Conservation (phyloP, 805 yeast species). For the Wickerhamomyces queroliae region DNA sequence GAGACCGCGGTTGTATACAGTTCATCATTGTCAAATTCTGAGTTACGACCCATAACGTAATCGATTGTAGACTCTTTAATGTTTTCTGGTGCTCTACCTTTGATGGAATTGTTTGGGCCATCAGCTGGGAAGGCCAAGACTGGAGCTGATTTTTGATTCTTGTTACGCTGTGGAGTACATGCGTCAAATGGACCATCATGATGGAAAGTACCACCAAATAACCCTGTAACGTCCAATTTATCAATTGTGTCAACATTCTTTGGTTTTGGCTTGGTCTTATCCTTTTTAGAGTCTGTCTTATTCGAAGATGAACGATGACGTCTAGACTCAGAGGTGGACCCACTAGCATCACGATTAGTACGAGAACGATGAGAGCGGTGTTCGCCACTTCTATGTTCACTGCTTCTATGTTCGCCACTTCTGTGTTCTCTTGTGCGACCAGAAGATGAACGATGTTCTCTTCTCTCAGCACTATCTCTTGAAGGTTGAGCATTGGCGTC, state of each 20-base stretch:
- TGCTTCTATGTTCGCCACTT: slow-evolving; percentile 1
- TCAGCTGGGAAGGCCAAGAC: slow-evolving; percentile 93
- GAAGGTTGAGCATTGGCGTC: not conserved
- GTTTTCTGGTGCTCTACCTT: slow-evolving; percentile 52
- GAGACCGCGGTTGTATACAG: slow-evolving; percentile 18
- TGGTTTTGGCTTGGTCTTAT: slow-evolving; percentile 41
- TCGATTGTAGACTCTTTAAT: slow-evolving; percentile 61
- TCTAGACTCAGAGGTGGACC: slow-evolving; percentile 1
- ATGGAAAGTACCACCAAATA: slow-evolving; percentile 92
- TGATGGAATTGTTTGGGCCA: slow-evolving; percentile 86
- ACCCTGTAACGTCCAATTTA: slow-evolving; percentile 91
- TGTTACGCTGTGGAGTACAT: slow-evolving; percentile 93
- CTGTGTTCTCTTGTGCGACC: slow-evolving; percentile 1
- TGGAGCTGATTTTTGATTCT: slow-evolving; percentile 72
- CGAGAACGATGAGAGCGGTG: slow-evolving; percentile 4
- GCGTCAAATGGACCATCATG: slow-evolving; percentile 99
- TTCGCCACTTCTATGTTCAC: slow-evolving; percentile 11
- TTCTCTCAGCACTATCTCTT: not conserved
- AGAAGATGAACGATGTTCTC: slow-evolving; percentile 7
- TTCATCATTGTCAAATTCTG: slow-evolving; percentile 44
- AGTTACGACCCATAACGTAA: slow-evolving; percentile 66
- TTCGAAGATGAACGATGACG: slow-evolving; percentile 13
- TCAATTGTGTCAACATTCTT: slow-evolving; percentile 90
- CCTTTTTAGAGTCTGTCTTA: slow-evolving; percentile 24
- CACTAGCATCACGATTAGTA: slow-evolving; percentile 2